These are phyloP conservation scores for Corymbia maculata DNA, from an alignment of 345 rosid genomes.

Conservation along the genomic window DNA sequence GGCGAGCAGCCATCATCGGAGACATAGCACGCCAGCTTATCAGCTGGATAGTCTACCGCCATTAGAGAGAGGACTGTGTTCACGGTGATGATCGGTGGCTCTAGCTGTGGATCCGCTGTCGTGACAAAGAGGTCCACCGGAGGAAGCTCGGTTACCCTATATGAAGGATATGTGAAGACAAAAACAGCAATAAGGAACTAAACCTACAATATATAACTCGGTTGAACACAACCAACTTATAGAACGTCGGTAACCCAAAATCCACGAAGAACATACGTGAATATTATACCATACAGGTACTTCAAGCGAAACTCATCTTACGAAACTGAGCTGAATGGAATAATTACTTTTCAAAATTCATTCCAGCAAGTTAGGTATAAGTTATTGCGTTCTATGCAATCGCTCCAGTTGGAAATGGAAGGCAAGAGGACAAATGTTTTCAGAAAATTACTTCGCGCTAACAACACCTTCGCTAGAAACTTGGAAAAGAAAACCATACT, in stretches of 20 bases:
- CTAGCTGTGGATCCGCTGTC: conserved; percentile 32
- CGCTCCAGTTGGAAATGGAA: background rate
- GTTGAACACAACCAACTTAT: background rate
- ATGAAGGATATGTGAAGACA: background rate
- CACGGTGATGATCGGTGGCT: conserved; percentile 31
- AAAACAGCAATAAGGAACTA: background rate
- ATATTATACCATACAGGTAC: background rate
- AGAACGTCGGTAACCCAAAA: background rate
- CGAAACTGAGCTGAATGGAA: background rate
- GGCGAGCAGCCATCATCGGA: conserved; percentile 55
- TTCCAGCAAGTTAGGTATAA: background rate
- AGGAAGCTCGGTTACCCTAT: conserved; percentile 37
- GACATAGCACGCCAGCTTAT: conserved; percentile 45
- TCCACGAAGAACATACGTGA: background rate
- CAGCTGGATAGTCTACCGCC: conserved; percentile 46
- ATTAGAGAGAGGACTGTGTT: conserved; percentile 44
- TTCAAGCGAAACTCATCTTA: background rate
- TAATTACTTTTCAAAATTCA: background rate
- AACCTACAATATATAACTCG: background rate
- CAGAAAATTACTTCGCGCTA: background rate
- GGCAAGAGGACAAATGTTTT: background rate
- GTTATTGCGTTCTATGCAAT: background rate
- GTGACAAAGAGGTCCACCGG: conserved; percentile 46
- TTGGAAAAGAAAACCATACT: background rate
- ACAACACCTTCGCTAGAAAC: background rate